These are phyloP conservation scores for Phytophthora pistaciae DNA, from an alignment of 352 stramenopile genomes.

Conservation along the genomic window DNA sequence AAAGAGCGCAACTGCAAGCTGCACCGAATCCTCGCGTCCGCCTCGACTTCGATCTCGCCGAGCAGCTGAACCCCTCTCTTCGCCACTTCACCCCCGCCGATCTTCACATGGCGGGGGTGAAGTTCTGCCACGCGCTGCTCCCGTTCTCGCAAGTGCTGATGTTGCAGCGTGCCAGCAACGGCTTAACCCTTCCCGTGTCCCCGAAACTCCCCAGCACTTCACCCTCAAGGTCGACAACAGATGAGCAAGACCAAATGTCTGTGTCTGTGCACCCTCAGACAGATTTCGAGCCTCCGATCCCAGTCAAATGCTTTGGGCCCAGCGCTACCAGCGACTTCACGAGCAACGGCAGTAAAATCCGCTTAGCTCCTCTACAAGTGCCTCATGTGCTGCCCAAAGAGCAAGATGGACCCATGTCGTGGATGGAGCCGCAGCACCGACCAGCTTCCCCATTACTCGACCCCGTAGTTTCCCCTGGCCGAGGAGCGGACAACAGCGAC, in stretches of 20 bases:
- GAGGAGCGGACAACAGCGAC: slow-evolving; percentile 8
- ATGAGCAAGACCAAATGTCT: not conserved
- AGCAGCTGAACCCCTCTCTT: slow-evolving; percentile 16
- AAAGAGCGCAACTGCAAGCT: slow-evolving; percentile 22
- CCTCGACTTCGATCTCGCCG: slow-evolving; percentile 20
- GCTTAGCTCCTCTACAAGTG: slow-evolving; percentile 26
- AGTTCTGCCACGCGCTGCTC: slow-evolving; percentile 65
- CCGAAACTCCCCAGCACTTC: slow-evolving; percentile 1
- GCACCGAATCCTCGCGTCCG: slow-evolving; percentile 15
- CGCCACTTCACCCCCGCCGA: slow-evolving; percentile 68
- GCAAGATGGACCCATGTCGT: slow-evolving; percentile 5
- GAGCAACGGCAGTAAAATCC: slow-evolving; percentile 31
- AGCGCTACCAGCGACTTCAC: slow-evolving; percentile 2
- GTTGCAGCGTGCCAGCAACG: slow-evolving; percentile 38
- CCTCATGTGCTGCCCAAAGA: slow-evolving; percentile 8
- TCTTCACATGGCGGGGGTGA: slow-evolving; percentile 52
- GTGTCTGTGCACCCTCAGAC: not conserved
- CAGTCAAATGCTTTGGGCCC: slow-evolving; percentile 22
- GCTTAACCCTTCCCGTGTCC: not conserved
- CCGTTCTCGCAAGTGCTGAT: slow-evolving; percentile 70
- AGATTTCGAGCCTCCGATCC: slow-evolving; percentile 10
- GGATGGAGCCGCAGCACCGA: slow-evolving; percentile 9
- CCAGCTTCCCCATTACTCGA: slow-evolving; percentile 13
- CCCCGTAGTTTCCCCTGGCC: slow-evolving; percentile 10
- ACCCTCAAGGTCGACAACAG: not conserved